phyloP scores from a whole-genome alignment of 2,329 filamentous ascomycete genomes.

The Hymenoscyphus fraxineus region DNA sequence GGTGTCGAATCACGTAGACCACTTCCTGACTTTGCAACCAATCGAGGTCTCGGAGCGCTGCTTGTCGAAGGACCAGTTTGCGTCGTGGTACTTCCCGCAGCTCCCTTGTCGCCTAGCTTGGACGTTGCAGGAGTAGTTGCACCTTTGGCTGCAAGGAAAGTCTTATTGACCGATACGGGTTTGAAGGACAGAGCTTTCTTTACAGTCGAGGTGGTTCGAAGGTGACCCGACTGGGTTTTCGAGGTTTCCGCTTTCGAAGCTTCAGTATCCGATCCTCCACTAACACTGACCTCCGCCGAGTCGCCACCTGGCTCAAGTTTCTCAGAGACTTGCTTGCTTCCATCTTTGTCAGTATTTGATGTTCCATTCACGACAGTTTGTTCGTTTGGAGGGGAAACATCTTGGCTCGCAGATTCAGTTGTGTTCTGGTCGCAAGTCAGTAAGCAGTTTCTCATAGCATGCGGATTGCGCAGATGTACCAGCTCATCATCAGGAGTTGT shows the following conservation, averaged over 20 bases:
- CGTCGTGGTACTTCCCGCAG: conserved; percentile 41
- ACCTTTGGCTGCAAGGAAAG: conserved; percentile 72
- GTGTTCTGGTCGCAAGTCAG: conserved; percentile 33
- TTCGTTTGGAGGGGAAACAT: conserved; percentile 39
- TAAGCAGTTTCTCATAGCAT: neutral
- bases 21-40: conserved; percentile 71
- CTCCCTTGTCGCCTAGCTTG: conserved; percentile 51
- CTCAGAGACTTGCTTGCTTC: conserved; percentile 52
- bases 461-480: conserved; percentile 21
- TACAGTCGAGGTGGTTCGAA: conserved; percentile 53
- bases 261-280: conserved; percentile 74
- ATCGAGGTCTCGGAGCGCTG: conserved; percentile 60
- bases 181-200: conserved; percentile 81
- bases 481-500: conserved; percentile 33
- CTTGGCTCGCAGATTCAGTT: conserved; percentile 49
- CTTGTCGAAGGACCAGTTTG: conserved; percentile 45
- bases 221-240: conserved; percentile 55
- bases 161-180: conserved; percentile 80
- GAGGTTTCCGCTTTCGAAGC: conserved; percentile 55
- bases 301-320: conserved; percentile 55
- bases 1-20: conserved; percentile 52
- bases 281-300: conserved; percentile 65
- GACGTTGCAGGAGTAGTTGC: conserved; percentile 42
- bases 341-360: conserved; percentile 41
- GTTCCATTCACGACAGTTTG: conserved; percentile 45